Percentiles rank a stretch among this genome's conserved stretches.
Conservation (phyloP, 1,284 basidiomycete species). For the Heterobasidion occidentale region DNA sequence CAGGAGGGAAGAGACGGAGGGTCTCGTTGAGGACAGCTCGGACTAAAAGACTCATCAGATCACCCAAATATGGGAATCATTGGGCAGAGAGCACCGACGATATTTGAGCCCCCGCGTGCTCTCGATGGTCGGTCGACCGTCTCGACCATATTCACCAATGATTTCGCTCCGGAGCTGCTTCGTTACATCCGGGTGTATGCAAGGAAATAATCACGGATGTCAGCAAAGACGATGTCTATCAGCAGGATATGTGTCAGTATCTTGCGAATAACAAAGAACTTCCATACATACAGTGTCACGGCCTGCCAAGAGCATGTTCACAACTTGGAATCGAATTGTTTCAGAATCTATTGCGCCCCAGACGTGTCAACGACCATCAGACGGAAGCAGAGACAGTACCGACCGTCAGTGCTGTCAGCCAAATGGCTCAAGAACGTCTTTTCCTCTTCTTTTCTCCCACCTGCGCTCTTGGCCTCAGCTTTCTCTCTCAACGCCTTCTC, state of each 20-base stretch:
- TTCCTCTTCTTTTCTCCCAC: conserved; percentile 29
- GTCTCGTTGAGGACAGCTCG: conserved; percentile 25
- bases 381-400: conserved; percentile 9
- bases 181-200: conserved; percentile 28
- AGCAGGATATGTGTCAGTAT: conserved; percentile 30
- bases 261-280: conserved; percentile 35
- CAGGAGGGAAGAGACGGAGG: not conserved
- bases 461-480: conserved; percentile 21
- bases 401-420: conserved; percentile 54
- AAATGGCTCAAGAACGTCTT: conserved; percentile 62
- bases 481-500: conserved; percentile 34
- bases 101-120: conserved; percentile 30
- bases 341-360: conserved; percentile 33
- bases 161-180: conserved; percentile 32
- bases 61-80: conserved; percentile 38
- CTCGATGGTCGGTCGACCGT: conserved; percentile 28
- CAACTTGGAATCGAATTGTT: conserved; percentile 43
- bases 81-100: conserved; percentile 55
- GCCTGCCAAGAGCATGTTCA: conserved; percentile 34
- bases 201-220: conserved; percentile 36
- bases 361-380: not conserved
- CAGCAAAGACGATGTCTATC: conserved; percentile 30
- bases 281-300: conserved; percentile 46
- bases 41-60: conserved; percentile 58
- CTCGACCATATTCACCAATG: conserved; percentile 25